phyloP scores from a whole-genome alignment of 164 flowering plant species.

The Taxillus chinensis region DNA sequence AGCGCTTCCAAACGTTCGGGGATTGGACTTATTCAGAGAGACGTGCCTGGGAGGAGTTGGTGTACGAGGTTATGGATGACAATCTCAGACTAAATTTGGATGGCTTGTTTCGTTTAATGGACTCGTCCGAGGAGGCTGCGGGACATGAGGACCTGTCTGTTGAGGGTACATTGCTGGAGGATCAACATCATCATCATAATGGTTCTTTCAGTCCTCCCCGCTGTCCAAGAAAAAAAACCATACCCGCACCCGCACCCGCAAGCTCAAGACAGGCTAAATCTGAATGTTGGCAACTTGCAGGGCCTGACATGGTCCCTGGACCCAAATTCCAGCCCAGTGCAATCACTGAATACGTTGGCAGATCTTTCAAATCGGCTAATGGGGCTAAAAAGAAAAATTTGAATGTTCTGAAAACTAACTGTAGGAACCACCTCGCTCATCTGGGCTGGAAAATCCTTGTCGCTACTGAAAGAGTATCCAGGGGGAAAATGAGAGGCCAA shows the following conservation, averaged over 20 bases:
- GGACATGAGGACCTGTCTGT: too few species aligned
- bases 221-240: too few species aligned
- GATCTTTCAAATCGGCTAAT: not conserved
- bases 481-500: not conserved
- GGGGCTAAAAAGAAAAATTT: not conserved
- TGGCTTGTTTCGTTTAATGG: not conserved
- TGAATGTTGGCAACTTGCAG: constrained; percentile 21
- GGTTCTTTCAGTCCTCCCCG: too few species aligned
- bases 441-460: constrained; percentile 57
- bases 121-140: too few species aligned
- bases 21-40: constrained; percentile 33
- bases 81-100: constrained; percentile 10
- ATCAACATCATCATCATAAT: too few species aligned
- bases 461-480: constrained; percentile 1
- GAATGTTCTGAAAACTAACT: constrained; percentile 3
- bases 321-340: constrained; percentile 36
- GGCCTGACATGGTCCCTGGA: constrained; percentile 14
- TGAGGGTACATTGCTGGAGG: too few species aligned
- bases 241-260: too few species aligned
- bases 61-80: constrained; percentile 27
- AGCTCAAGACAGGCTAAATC: too few species aligned
- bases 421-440: constrained; percentile 43
- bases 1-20: constrained; percentile 18
- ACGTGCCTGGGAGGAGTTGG: constrained; percentile 26
- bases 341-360: constrained; percentile 17